These are phyloP conservation scores for Dillenia suffruticosa DNA, from an alignment of 164 flowering plant genomes.

Conservation along the genomic window DNA sequence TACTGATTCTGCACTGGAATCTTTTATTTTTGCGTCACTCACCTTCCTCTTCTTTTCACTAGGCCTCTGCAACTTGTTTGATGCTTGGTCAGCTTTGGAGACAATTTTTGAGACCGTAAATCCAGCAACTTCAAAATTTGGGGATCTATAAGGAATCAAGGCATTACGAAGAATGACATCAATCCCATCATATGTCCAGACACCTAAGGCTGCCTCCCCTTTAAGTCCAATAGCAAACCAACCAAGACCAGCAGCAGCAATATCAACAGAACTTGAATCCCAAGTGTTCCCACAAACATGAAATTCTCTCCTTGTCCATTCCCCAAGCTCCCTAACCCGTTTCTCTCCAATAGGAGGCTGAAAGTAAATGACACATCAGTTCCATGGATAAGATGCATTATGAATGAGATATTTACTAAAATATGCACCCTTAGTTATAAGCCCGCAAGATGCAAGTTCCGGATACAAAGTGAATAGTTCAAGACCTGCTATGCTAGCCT, in stretches of 20 bases:
- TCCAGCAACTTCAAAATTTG: conserved; percentile 66
- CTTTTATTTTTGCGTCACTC: conserved; percentile 12
- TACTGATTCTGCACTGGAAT: neutral
- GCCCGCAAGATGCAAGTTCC: too few species aligned
- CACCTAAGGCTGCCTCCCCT: conserved; percentile 77
- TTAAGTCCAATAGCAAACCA: conserved; percentile 92
- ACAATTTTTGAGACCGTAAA: conserved; percentile 85
- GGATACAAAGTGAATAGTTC: too few species aligned
- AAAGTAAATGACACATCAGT: conserved; percentile 3
- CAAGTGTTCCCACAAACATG: conserved; percentile 60
- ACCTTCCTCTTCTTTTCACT: conserved; percentile 33
- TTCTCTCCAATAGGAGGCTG: conserved; percentile 86
- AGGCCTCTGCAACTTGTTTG: conserved; percentile 31
- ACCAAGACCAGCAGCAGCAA: conserved; percentile 90
- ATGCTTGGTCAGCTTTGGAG: conserved; percentile 68
- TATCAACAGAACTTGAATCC: conserved; percentile 78
- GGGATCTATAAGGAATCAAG: conserved; percentile 58
- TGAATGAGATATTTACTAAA: neutral
- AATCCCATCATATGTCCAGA: conserved; percentile 91
- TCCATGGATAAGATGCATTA: neutral
- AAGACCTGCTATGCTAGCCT: too few species aligned
- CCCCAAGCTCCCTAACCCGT: conserved; percentile 75
- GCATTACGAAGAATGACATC: conserved; percentile 62
- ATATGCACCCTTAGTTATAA: too few species aligned
- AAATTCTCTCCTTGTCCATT: conserved; percentile 68